Evolutionary conservation across 2,329 filamentous ascomycete genomes (phyloP), one percentile per base, ranked within the genome.

Genomic region (Venturia effusa): DNA sequence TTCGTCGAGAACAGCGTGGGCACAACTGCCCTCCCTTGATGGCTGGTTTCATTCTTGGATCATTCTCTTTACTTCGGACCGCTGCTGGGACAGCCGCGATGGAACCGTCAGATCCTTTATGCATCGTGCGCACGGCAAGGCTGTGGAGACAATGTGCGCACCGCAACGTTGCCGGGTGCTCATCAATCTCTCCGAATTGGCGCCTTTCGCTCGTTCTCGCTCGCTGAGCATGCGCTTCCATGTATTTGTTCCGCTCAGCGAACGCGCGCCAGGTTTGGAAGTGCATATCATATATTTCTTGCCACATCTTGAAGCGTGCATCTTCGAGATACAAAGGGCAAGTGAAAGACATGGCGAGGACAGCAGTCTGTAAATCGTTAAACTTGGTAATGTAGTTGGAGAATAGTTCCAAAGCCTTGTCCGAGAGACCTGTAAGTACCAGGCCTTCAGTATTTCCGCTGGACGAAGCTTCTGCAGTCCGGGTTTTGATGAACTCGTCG

Each of bases 311-410:
- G 75, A 87, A 90, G 67, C 90, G 86, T 54, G 88, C 79, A 72
- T 94, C 90, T 73, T 88, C 84, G 68, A 93, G 86, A 74, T 90
- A 93, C 10, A 85, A 82, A 0, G 90, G 90, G 64, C 86, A 84
- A 68, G 88, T 88, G 72, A 89, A 86, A 15, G 88, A 88, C 64
- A 89, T 83, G 66, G 90, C 83, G 1, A 94, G 79, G 0, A 89
- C 87, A 1, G 89, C 88, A 1, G 89, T 92, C 75, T 95, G 90
- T 30, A 90, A 81, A 72, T 93, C 90, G 70, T 86, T 82, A 72
- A 88, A 91, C 68, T 88, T 88, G 68, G 87, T 81, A 57, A 94
- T 82, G 73, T 92, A 91, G 61, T 84, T 84, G 66, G 89, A 87
- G 66, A 93, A 83, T 22, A 94, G 84, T 71, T 92, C 88, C 65